Conservation (phyloP, 805 yeast genomes). For the Candida sithepensis region DNA sequence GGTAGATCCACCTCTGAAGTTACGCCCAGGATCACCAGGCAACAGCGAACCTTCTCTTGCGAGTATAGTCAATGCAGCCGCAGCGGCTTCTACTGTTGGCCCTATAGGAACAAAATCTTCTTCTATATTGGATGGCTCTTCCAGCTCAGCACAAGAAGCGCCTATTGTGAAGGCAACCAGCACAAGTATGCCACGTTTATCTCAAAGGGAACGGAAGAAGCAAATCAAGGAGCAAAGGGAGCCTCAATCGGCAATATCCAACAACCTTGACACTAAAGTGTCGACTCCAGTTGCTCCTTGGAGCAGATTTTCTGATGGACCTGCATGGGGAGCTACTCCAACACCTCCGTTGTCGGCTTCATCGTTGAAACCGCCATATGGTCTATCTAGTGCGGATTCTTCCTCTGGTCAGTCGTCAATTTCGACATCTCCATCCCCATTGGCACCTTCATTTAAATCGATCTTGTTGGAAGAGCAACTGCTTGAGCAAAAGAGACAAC, state of each 20-base stretch:
- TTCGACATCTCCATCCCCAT: constrained; percentile 10
- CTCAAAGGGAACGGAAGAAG: constrained; percentile 59
- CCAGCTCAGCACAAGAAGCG: not conserved
- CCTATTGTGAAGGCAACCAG: constrained; percentile 29
- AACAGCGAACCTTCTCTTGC: not conserved
- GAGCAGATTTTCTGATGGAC: constrained; percentile 2
- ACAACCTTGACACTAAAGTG: not conserved
- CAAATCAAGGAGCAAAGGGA: constrained; percentile 29
- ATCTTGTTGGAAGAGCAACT: constrained; percentile 23
- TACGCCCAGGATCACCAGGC: not conserved
- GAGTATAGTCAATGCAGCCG: constrained; percentile 8
- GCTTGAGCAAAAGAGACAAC: constrained; percentile 24
- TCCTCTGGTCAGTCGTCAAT: not conserved
- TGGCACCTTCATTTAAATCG: constrained; percentile 27
- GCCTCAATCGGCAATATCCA: constrained; percentile 1
- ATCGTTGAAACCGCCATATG: not conserved
- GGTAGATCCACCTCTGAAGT: constrained; percentile 2
- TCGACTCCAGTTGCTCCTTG: constrained; percentile 5
- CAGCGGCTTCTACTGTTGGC: not conserved
- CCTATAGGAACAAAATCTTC: not conserved
- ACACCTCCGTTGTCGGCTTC: not conserved
- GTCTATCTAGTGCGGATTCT: not conserved
- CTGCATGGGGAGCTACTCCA: not conserved
- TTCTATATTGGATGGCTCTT: not conserved
- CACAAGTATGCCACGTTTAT: constrained; percentile 39